Evolutionary conservation across 31 red algal genomes (phyloP).

Genomic region (Asparagopsis taxiformis): DNA sequence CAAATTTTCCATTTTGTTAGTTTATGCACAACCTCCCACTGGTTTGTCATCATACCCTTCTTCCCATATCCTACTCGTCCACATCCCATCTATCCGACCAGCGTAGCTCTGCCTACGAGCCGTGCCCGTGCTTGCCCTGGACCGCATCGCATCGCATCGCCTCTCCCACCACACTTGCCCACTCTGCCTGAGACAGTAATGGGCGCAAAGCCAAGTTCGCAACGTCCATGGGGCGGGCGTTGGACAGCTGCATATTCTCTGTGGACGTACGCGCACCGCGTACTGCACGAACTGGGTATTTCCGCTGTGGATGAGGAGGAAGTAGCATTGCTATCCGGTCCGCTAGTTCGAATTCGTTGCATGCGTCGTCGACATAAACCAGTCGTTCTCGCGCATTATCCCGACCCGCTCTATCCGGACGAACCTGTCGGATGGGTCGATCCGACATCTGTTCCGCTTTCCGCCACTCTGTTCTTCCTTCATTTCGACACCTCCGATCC

Average conservation of each 20-base stretch:
- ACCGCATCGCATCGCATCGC: no score
- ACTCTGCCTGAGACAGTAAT: no score
- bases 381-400: constrained; percentile 43
- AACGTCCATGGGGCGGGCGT: constrained; percentile 19
- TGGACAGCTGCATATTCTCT: constrained; percentile 38
- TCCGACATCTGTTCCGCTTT: neutral
- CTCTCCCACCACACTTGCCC: no score
- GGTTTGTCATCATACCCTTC: no score
- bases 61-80: no score
- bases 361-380: constrained; percentile 6
- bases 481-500: constrained; percentile 47
- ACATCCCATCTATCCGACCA: no score
- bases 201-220: no score
- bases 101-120: no score
- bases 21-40: no score
- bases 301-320: constrained; percentile 47
- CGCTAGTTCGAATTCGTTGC: constrained; percentile 37
- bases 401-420: constrained; percentile 21
- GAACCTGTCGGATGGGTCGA: constrained; percentile 38
- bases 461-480: constrained; percentile 47
- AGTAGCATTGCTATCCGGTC: constrained; percentile 32
- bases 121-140: no score
- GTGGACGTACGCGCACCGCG: constrained; percentile 49
- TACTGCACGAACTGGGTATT: constrained; percentile 50
- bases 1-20: no score